Evolutionary conservation across 257 asterid genomes (phyloP).

Genomic region (Ophiorrhiza pumila): DNA sequence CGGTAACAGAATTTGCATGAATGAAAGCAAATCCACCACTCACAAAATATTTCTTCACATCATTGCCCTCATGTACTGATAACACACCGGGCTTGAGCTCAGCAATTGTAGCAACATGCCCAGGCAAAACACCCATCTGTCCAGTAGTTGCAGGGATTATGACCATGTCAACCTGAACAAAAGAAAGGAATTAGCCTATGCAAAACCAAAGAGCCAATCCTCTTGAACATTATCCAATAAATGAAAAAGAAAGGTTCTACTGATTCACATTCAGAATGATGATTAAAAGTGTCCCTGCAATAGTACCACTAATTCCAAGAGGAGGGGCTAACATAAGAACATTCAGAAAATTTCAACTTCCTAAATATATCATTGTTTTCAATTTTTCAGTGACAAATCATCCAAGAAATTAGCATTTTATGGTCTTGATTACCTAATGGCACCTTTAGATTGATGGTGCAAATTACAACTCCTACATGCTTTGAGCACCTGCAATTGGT

Average conservation of each 20-base stretch:
- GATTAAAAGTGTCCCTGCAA: neutral
- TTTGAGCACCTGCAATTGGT: neutral
- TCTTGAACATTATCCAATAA: neutral
- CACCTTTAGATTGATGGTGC: neutral
- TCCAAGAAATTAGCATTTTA: neutral
- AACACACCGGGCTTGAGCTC: slow-evolving; percentile 76
- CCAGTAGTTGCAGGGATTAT: slow-evolving; percentile 79
- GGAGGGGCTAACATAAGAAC: neutral
- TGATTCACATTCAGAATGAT: neutral
- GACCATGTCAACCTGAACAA: slow-evolving; percentile 83
- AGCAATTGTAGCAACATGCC: slow-evolving; percentile 84
- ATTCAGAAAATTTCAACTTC: neutral
- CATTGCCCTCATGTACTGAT: slow-evolving; percentile 77
- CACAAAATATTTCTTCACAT: slow-evolving; percentile 59
- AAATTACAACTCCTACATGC: neutral
- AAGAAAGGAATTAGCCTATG: neutral
- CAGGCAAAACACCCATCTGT: slow-evolving; percentile 93
- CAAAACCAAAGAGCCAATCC: neutral
- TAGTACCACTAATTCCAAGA: neutral
- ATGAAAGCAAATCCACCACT: slow-evolving; percentile 79
- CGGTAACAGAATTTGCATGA: slow-evolving; percentile 73
- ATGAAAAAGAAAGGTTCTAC: neutral
- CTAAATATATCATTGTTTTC: neutral
- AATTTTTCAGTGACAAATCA: neutral
- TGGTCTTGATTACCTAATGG: neutral